Percentiles rank a stretch among this genome's conserved stretches.
Evolutionary conservation across 2,329 filamentous ascomycete species (phyloP).

Genomic region (Aspergillus sp.): DNA sequence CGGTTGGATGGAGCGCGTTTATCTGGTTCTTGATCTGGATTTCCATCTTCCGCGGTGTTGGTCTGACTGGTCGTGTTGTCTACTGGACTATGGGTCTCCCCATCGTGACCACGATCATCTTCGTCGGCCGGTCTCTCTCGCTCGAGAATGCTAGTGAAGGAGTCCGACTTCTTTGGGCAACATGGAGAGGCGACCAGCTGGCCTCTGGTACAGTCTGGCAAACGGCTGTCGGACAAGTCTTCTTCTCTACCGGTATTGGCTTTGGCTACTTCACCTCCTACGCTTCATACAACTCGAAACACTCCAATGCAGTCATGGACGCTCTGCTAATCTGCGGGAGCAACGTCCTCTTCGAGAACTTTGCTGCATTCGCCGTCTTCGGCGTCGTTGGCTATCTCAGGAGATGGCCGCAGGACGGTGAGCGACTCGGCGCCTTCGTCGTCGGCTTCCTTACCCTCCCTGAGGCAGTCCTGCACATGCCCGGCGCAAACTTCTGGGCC

Average conservation of each 20-base stretch:
- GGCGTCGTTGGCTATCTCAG: constrained; percentile 55
- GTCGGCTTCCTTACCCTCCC: constrained; percentile 61
- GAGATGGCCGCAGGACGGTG: constrained; percentile 40
- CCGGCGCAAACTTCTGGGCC: constrained; percentile 59
- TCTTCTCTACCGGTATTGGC: constrained; percentile 60
- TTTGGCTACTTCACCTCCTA: constrained; percentile 62
- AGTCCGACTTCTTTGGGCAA: constrained; percentile 50
- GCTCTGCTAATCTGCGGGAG: constrained; percentile 56
- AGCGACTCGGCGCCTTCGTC: constrained; percentile 53
- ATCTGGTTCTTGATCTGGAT: constrained; percentile 62
- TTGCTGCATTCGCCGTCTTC: constrained; percentile 52
- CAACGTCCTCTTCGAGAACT: constrained; percentile 59
- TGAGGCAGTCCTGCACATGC: constrained; percentile 57
- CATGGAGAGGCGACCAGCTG: constrained; percentile 52
- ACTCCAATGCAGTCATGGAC: constrained; percentile 61
- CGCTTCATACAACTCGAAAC: constrained; percentile 57
- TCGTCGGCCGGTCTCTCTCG: constrained; percentile 55
- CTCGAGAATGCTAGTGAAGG: constrained; percentile 56
- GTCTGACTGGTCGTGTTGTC: constrained; percentile 58
- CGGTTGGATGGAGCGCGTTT: constrained; percentile 58
- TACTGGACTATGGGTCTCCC: constrained; percentile 64
- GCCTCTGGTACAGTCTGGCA: constrained; percentile 57
- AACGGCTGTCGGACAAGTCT: constrained; percentile 60
- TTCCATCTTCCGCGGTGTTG: constrained; percentile 60
- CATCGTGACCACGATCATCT: constrained; percentile 56